Conservation (phyloP, 371 early-diverging fungal species). For the Edhazardia aedis region DNA sequence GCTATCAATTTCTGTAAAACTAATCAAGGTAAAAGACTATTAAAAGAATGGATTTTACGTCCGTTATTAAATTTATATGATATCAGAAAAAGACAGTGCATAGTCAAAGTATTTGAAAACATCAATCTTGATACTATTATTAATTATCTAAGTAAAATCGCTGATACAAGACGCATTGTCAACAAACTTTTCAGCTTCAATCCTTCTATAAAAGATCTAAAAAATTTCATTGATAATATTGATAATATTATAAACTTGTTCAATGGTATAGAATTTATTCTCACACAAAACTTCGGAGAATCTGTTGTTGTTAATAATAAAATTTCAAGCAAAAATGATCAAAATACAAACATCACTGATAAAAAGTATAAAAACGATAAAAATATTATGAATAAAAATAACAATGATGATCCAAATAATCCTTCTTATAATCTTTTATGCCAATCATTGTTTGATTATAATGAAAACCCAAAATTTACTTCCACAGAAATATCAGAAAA, state of each 20-base stretch:
- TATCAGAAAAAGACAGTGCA: constrained; percentile 65
- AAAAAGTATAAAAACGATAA: too few relatives aligned
- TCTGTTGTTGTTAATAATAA: constrained; percentile 18
- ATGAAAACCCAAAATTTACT: too few relatives aligned
- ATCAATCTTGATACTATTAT: constrained; percentile 32
- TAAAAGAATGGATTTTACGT: constrained; percentile 69
- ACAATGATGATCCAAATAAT: too few relatives aligned
- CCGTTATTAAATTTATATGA: constrained; percentile 54
- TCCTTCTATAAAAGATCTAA: constrained; percentile 49
- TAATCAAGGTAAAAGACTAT: constrained; percentile 57
- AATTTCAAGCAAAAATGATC: constrained; percentile 38
- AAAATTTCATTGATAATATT: constrained; percentile 2
- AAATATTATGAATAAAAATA: too few relatives aligned
- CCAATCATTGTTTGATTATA: too few relatives aligned
- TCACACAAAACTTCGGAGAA: constrained; percentile 2
- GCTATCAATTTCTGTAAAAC: constrained; percentile 62
- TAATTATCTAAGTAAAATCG: constrained; percentile 48
- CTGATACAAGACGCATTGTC: constrained; percentile 72
- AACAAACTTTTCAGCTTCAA: constrained; percentile 64
- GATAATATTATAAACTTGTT: neutral
- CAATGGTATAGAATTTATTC: constrained; percentile 10
- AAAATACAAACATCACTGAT: neutral
- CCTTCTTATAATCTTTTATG: too few relatives aligned
- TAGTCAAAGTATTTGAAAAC: constrained; percentile 56
- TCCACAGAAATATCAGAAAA: too few relatives aligned